A percentile compares a stretch with the other conserved stretches of the same genome.
Conservation (phyloP, 2,329 filamentous ascomycete genomes). For the Pyricularia grisea region DNA sequence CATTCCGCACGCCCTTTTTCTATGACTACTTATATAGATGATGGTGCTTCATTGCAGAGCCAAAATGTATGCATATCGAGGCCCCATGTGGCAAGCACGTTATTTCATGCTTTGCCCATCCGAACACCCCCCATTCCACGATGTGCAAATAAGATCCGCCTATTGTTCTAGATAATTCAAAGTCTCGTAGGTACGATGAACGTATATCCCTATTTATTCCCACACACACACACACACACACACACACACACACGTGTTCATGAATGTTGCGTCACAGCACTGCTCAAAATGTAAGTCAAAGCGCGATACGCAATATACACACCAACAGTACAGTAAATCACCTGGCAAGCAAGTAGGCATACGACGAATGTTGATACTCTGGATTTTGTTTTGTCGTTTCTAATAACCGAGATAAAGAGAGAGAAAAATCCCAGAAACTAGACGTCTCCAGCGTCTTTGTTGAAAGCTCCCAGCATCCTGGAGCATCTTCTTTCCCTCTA, state of each 20-base stretch:
- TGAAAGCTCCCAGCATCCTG: neutral
- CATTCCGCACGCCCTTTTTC: too few relatives aligned
- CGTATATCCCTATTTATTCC: too few relatives aligned
- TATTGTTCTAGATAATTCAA: too few relatives aligned
- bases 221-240: too few relatives aligned
- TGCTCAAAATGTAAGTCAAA: neutral
- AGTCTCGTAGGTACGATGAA: too few relatives aligned
- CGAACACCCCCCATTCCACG: neutral
- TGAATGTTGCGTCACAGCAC: too few relatives aligned
- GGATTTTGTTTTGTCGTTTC: neutral
- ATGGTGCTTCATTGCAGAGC: too few relatives aligned
- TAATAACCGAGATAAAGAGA: neutral
- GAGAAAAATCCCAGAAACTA: neutral
- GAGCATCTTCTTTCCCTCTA: neutral
- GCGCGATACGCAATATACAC: neutral
- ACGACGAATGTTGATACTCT: neutral
- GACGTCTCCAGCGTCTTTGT: neutral
- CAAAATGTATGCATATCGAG: too few relatives aligned
- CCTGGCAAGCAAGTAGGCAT: neutral
- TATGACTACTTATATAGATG: too few relatives aligned
- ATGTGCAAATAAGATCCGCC: too few relatives aligned
- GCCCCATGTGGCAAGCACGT: too few relatives aligned
- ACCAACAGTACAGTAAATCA: neutral
- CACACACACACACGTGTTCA: too few relatives aligned
- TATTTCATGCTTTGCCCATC: neutral